These are phyloP conservation scores for Acer negundo DNA, from an alignment of 345 rosid species.

Conservation along the genomic window DNA sequence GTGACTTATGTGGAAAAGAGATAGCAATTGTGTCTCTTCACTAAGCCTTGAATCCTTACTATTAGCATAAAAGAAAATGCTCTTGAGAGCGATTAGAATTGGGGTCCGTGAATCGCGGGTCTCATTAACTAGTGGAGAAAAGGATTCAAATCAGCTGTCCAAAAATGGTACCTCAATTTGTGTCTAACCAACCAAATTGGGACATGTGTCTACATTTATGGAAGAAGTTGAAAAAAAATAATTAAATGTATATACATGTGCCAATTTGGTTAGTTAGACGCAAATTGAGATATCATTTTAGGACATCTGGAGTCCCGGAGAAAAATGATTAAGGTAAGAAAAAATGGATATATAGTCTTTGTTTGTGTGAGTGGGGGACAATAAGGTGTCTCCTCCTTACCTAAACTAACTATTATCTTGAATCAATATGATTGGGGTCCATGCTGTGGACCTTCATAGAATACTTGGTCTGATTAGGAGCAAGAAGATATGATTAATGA, in stretches of 20 bases:
- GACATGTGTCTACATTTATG: too few species aligned
- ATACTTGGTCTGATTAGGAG: constrained; percentile 19
- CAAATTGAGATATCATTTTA: too few species aligned
- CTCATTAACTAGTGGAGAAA: constrained; percentile 28
- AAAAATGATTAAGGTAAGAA: constrained; percentile 6
- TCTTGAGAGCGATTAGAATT: not conserved
- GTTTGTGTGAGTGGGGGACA: constrained; percentile 27
- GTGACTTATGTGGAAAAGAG: constrained; percentile 16
- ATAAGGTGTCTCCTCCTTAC: constrained; percentile 6
- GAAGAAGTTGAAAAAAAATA: too few species aligned
- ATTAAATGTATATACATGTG: too few species aligned
- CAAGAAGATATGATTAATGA: constrained; percentile 31
- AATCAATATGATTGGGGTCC: constrained; percentile 21
- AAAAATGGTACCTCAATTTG: too few species aligned
- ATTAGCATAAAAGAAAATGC: constrained; percentile 15
- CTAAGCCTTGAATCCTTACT: constrained; percentile 25
- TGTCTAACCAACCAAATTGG: too few species aligned
- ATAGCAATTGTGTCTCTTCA: constrained; percentile 5
- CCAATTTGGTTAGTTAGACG: too few species aligned
- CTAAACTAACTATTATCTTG: constrained; percentile 13
- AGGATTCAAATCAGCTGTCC: not conserved
- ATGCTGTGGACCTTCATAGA: constrained; percentile 15
- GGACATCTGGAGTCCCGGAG: not conserved
- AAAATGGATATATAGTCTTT: not conserved
- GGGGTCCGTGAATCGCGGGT: constrained; percentile 20